Base-by-base conservation (phyloP, 805 yeast species). In the Starmerella stigmatis region DNA sequence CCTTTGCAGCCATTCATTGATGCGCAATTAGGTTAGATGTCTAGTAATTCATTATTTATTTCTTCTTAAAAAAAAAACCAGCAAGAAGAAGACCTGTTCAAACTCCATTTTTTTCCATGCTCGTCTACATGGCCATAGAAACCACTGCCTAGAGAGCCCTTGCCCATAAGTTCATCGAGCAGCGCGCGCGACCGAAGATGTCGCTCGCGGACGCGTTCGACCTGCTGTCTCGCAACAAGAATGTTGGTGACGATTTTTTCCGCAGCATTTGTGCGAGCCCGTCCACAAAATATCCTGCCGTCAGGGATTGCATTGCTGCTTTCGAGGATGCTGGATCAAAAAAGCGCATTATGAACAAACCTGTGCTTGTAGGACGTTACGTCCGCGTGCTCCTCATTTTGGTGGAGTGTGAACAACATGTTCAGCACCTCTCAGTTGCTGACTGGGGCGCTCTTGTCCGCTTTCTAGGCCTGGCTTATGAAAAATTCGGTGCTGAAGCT, bases 201-300 rank as follows among this genome's bases (percentile, higher is more conserved):
- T 38, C 41, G 41, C 41, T 38, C 17, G 40, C 32, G n/a, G 41
- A 38, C 28, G 41, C 41, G 23, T n/a, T 38, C 41, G 33, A 38
- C n/a, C 26, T 38, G 33, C 33, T 38, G 13, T 17, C 33, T 6
- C 27, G 12, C 17, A 28, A 38, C 23, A 38, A 38, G 27, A 20
- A 21, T 13, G 26, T 28, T 8, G 26, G 25, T 5, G 41, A 38
- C 26, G 40, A 36, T 16, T 25, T 27, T 13, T 38, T 38, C n/a
- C 23, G 33, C 5, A 12, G 26, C 25, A 27, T 38, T 10, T 38
- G 12, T 8, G 19, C 17, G 17, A 16, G 17, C n/a, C 33, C 33
- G 6, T 7, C 33, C 10, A 12, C 37, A 3, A 31, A 33, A 8
- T 46, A 32, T 23, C 16, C 26, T 11, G 36, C 30, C 11, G 33